Evolutionary conservation across 2,329 filamentous ascomycete species (phyloP).

Genomic region (Sporothrix dimorphospora): DNA sequence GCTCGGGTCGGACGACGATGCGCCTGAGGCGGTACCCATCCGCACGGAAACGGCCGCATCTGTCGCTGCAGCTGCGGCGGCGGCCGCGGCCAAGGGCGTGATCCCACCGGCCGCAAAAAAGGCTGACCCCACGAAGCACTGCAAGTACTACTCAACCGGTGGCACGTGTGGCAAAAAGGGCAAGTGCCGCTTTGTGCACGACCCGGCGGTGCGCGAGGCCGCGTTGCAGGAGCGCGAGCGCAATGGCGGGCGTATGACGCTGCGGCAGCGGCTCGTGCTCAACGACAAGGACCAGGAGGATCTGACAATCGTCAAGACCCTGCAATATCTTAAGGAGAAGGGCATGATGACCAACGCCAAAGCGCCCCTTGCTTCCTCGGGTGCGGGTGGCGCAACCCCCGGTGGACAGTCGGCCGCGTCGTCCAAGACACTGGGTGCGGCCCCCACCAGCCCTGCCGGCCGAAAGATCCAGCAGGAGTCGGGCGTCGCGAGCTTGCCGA

Average conservation of each 20-base stretch:
- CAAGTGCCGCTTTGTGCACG: constrained; percentile 75
- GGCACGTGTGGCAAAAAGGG: constrained; percentile 72
- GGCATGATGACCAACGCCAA: constrained; percentile 51
- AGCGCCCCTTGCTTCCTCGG: neutral
- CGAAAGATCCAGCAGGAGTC: neutral
- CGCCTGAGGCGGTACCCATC: constrained; percentile 60
- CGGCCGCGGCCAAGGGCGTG: constrained; percentile 25
- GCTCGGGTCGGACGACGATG: constrained; percentile 52
- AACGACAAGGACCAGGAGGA: constrained; percentile 72
- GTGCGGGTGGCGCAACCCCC: neutral
- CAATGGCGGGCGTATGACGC: constrained; percentile 67
- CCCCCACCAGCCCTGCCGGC: neutral
- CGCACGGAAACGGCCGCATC: constrained; percentile 42
- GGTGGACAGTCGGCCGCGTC: neutral
- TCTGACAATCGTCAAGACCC: constrained; percentile 65
- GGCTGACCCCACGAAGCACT: constrained; percentile 66
- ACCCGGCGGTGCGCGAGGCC: constrained; percentile 64
- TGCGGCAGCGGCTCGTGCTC: constrained; percentile 66
- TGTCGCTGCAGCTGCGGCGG: constrained; percentile 28
- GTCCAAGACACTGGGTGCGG: neutral
- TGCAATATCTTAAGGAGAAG: constrained; percentile 66
- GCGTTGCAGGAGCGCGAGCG: constrained; percentile 65
- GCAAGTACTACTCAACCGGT: constrained; percentile 72
- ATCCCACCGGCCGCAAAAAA: constrained; percentile 54
- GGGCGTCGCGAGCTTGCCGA: constrained; percentile 26